Evolutionary conservation across 805 yeast genomes (phyloP).

Genomic region (Pichia scutulata): DNA sequence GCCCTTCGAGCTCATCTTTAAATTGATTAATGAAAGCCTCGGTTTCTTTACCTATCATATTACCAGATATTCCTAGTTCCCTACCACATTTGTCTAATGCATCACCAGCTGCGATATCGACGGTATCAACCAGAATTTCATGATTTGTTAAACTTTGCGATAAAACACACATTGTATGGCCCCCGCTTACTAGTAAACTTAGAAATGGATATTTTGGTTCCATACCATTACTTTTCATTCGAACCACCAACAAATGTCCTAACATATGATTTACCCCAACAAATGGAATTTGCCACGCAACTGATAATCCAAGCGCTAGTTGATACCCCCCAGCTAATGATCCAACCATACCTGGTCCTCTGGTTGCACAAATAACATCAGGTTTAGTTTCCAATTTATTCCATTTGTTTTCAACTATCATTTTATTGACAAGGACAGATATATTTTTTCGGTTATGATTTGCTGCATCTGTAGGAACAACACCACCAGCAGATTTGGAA

Average conservation of each 20-base stretch:
- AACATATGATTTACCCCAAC: slow-evolving; percentile 96
- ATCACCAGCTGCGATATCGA: slow-evolving; percentile 91
- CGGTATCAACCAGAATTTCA: slow-evolving; percentile 62
- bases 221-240: slow-evolving; percentile 38
- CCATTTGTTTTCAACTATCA: slow-evolving; percentile 34
- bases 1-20: slow-evolving; percentile 25
- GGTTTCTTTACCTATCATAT: slow-evolving; percentile 79
- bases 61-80: slow-evolving; percentile 69
- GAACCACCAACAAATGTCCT: slow-evolving; percentile 73
- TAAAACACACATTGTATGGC: slow-evolving; percentile 83
- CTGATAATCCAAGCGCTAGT: slow-evolving; percentile 74
- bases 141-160: slow-evolving; percentile 58
- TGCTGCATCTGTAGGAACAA: slow-evolving; percentile 79
- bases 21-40: slow-evolving; percentile 44
- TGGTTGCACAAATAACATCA: slow-evolving; percentile 78
- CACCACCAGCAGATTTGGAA: slow-evolving; percentile 68
- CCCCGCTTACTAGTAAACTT: slow-evolving; percentile 82
- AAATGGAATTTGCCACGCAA: slow-evolving; percentile 71
- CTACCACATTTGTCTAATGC: slow-evolving; percentile 90
- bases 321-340: slow-evolving; percentile 77
- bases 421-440: slow-evolving; percentile 40
- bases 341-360: slow-evolving; percentile 97
- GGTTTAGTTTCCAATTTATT: slow-evolving; percentile 32
- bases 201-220: slow-evolving; percentile 58
- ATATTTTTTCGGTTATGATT: slow-evolving; percentile 62